phyloP scores from a whole-genome alignment of 768 basidiomycete species.

The Leucocoprinus sp. region DNA sequence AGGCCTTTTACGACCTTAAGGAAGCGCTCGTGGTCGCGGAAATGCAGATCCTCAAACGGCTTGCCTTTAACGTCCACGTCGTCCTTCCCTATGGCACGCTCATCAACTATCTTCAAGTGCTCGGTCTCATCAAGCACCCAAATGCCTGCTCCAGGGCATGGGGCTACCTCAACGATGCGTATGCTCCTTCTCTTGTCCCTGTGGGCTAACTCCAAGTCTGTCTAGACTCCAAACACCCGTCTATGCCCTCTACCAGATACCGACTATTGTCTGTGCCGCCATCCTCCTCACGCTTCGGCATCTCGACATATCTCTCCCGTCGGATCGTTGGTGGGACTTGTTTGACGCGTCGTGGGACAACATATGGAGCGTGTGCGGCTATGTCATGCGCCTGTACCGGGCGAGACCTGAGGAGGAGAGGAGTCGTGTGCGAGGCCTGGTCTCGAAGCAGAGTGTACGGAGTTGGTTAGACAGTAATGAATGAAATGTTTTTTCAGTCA shows the following conservation, averaged over 20 bases:
- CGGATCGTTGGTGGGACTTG: constrained; percentile 84
- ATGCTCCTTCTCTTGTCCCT: constrained; percentile 23
- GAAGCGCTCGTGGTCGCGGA: constrained; percentile 91
- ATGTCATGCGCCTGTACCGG: constrained; percentile 75
- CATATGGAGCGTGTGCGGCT: constrained; percentile 77
- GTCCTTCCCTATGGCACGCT: constrained; percentile 90
- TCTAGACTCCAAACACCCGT: constrained; percentile 88
- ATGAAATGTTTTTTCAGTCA: no score
- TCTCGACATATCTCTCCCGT: constrained; percentile 67
- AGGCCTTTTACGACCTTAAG: constrained; percentile 88
- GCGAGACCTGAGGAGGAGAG: constrained; percentile 39
- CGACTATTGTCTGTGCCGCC: constrained; percentile 83
- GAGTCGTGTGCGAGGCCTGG: constrained; percentile 43
- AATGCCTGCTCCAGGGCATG: constrained; percentile 74
- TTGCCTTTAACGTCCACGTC: constrained; percentile 93
- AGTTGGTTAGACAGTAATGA: constrained; percentile 66
- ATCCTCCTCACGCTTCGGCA: constrained; percentile 77
- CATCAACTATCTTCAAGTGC: constrained; percentile 86
- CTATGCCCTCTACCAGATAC: constrained; percentile 82
- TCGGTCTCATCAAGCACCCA: constrained; percentile 71
- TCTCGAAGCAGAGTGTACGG: constrained; percentile 73
- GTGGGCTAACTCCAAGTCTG: not conserved
- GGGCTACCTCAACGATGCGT: constrained; percentile 97
- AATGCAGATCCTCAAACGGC: constrained; percentile 94
- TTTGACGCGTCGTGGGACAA: constrained; percentile 93